Percentiles rank a stretch among this genome's conserved stretches.
phyloP scores from a whole-genome alignment of 805 yeast species.

The Kuraishia capsulata region DNA sequence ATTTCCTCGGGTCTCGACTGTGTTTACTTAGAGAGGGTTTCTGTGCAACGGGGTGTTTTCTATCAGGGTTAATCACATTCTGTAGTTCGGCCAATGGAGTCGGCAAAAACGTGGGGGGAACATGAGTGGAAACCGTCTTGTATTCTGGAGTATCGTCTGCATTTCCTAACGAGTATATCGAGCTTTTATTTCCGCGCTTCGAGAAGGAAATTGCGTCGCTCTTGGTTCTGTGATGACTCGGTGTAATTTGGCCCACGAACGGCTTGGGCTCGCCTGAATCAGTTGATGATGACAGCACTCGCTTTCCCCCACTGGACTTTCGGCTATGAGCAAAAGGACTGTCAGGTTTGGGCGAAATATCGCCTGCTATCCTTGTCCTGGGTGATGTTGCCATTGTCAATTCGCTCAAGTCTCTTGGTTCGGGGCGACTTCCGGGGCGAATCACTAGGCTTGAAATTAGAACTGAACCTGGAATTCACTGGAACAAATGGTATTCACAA shows the following conservation, averaged over 20 bases:
- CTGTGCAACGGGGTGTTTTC: conserved; percentile 6
- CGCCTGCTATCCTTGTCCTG: no score
- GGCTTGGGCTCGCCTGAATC: neutral
- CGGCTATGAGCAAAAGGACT: no score
- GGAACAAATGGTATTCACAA: no score
- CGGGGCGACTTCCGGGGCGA: no score
- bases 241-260: neutral
- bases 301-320: no score
- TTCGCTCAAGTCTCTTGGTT: no score
- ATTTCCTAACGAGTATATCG: neutral
- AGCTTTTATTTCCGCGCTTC: neutral
- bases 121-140: neutral
- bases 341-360: no score
- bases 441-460: no score
- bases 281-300: no score
- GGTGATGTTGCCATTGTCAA: no score
- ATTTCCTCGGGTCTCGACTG: neutral
- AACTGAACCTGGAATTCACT: no score
- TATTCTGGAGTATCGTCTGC: neutral
- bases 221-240: neutral
- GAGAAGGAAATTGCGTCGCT: neutral
- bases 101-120: neutral
- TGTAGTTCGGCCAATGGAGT: neutral
- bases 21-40: neutral
- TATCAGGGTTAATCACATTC: neutral